These are phyloP conservation scores for Volvariella surrecta DNA, from an alignment of 1,284 basidiomycete genomes.

Conservation along the genomic window DNA sequence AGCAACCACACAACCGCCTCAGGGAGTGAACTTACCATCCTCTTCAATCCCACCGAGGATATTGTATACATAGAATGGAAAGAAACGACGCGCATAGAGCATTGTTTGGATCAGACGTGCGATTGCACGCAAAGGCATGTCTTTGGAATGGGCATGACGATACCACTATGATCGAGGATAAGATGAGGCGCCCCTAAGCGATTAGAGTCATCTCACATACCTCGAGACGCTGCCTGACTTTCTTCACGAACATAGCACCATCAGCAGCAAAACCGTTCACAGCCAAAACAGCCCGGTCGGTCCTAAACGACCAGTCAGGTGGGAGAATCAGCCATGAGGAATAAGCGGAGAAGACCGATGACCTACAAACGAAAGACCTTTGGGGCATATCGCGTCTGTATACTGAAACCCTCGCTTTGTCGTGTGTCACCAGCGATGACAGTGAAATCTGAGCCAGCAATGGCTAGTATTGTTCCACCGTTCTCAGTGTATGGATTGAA, in stretches of 20 bases:
- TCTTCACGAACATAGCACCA: constrained; percentile 93
- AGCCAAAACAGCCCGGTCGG: constrained; percentile 87
- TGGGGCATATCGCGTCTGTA: constrained; percentile 94
- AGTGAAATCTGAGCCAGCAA: constrained; percentile 85
- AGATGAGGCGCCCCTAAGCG: constrained; percentile 9
- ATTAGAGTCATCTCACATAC: constrained; percentile 32
- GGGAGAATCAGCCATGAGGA: constrained; percentile 3
- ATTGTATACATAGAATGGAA: constrained; percentile 95
- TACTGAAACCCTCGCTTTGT: constrained; percentile 90
- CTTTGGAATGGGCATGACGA: constrained; percentile 87
- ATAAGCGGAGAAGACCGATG: constrained; percentile 3
- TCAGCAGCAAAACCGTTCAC: constrained; percentile 95
- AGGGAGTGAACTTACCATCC: constrained; percentile 57
- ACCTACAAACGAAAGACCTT: constrained; percentile 80
- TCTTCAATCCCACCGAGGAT: constrained; percentile 92
- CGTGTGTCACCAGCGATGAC: constrained; percentile 94
- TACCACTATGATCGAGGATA: constrained; percentile 64
- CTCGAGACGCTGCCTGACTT: constrained; percentile 87
- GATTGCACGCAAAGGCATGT: constrained; percentile 88
- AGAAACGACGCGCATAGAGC: constrained; percentile 90
- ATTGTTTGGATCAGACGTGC: constrained; percentile 93
- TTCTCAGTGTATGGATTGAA: constrained; percentile 91
- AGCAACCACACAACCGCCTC: not conserved
- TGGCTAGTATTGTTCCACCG: constrained; percentile 90
- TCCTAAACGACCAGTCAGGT: constrained; percentile 37